Conservation (phyloP, 768 basidiomycete genomes). For the Boletus rufocinnamomeus region DNA sequence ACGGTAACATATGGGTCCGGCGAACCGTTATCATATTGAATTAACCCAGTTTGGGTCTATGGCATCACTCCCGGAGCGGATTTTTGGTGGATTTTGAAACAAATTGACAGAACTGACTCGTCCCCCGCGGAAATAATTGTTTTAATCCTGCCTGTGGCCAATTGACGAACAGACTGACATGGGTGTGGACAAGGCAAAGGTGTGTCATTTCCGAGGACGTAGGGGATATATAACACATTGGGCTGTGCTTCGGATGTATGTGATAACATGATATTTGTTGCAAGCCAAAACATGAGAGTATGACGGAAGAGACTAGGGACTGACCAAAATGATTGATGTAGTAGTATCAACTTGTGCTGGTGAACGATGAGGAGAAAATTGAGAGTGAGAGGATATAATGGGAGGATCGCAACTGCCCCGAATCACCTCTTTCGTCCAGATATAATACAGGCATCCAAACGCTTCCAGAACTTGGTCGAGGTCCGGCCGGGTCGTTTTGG, state of each 20-base stretch:
- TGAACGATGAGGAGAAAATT: not conserved
- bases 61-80: conserved; percentile 8
- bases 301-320: not conserved
- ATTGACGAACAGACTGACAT: not conserved
- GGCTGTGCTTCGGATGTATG: not conserved
- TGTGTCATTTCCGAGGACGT: conserved; percentile 22
- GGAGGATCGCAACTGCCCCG: not conserved
- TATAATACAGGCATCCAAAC: not conserved
- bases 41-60: conserved; percentile 3
- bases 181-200: not conserved
- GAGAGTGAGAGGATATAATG: not conserved
- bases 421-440: not conserved
- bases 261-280: not conserved
- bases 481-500: conserved; percentile 3
- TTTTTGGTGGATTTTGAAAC: conserved; percentile 14
- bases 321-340: not conserved
- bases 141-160: conserved; percentile 6
- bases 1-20: conserved; percentile 22
- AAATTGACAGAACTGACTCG: not conserved
- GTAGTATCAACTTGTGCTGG: not conserved
- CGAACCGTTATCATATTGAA: conserved; percentile 14
- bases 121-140: conserved; percentile 12
- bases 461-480: not conserved
- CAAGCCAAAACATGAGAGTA: not conserved
- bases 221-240: not conserved